These are phyloP conservation scores for Leccinellum luteum DNA, from an alignment of 768 basidiomycete genomes.

Conservation along the genomic window DNA sequence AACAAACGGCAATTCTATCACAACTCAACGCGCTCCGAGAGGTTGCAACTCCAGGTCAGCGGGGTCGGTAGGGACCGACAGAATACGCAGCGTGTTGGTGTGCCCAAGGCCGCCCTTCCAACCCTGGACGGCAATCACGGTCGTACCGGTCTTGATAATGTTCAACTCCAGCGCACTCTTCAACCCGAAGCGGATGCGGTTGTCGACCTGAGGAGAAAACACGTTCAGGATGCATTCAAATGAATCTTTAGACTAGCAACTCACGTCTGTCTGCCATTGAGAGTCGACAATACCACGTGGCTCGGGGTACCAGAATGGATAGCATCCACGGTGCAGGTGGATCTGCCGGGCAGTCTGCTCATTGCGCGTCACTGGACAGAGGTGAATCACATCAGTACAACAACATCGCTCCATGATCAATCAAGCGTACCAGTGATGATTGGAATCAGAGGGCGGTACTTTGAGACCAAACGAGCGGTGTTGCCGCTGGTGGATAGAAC, in stretches of 20 bases:
- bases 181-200: constrained; percentile 87
- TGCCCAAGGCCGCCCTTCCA: constrained; percentile 98
- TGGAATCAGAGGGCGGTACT: constrained; percentile 90
- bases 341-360: constrained; percentile 94
- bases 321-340: constrained; percentile 94
- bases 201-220: constrained; percentile 60
- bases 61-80: constrained; percentile 77
- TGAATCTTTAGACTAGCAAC: constrained; percentile 22
- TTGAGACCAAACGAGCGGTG: constrained; percentile 93
- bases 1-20: constrained; percentile 3
- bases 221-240: constrained; percentile 10
- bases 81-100: constrained; percentile 85
- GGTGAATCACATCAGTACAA: constrained; percentile 5
- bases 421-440: constrained; percentile 81
- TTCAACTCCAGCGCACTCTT: constrained; percentile 78
- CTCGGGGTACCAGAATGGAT: constrained; percentile 96
- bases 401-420: background rate
- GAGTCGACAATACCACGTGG: constrained; percentile 83
- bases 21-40: constrained; percentile 34
- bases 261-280: constrained; percentile 97
- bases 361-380: constrained; percentile 81
- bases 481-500: constrained; percentile 97
- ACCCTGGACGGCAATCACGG: constrained; percentile 95
- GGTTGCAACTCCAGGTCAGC: constrained; percentile 78
- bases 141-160: constrained; percentile 84